These are phyloP conservation scores for Plasmodium fragile DNA, from an alignment of 169 alveolate species.

Conservation along the genomic window DNA sequence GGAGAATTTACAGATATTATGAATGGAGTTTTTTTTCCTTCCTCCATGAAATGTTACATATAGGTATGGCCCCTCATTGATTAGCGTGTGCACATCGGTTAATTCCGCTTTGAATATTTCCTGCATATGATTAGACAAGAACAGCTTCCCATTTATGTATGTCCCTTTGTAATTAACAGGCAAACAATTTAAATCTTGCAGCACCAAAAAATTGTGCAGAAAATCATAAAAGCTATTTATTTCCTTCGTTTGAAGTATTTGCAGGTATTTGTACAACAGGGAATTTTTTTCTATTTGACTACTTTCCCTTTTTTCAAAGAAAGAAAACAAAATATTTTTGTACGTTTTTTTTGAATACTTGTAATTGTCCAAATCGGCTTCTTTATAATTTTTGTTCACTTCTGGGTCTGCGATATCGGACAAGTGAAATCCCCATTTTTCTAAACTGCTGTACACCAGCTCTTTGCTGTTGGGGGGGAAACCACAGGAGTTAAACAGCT, in stretches of 20 bases:
- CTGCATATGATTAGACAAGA: conserved; percentile 13
- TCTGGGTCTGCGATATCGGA: conserved; percentile 68
- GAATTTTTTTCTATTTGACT: conserved; percentile 46
- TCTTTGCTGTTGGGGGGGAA: conserved; percentile 73
- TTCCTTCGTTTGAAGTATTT: conserved; percentile 52
- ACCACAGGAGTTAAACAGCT: conserved; percentile 37
- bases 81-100: conserved; percentile 11
- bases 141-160: conserved; percentile 45
- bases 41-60: conserved; percentile 76
- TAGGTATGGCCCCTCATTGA: conserved; percentile 61
- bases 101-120: conserved; percentile 6
- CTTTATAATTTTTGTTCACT: conserved; percentile 40
- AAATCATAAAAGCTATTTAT: conserved; percentile 65
- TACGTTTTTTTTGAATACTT: conserved; percentile 70
- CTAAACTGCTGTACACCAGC: conserved; percentile 48
- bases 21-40: conserved; percentile 66
- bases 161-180: conserved; percentile 66
- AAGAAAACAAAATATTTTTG: conserved; percentile 63
- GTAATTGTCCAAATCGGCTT: conserved; percentile 40
- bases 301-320: conserved; percentile 14
- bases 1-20: conserved; percentile 72
- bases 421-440: conserved; percentile 71
- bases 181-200: conserved; percentile 74
- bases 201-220: conserved; percentile 60
- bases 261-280: conserved; percentile 53